Percentiles rank a stretch among this genome's conserved stretches.
Evolutionary conservation across 306 rosid genomes (phyloP).

Genomic region (Lathyrus oleraceus): DNA sequence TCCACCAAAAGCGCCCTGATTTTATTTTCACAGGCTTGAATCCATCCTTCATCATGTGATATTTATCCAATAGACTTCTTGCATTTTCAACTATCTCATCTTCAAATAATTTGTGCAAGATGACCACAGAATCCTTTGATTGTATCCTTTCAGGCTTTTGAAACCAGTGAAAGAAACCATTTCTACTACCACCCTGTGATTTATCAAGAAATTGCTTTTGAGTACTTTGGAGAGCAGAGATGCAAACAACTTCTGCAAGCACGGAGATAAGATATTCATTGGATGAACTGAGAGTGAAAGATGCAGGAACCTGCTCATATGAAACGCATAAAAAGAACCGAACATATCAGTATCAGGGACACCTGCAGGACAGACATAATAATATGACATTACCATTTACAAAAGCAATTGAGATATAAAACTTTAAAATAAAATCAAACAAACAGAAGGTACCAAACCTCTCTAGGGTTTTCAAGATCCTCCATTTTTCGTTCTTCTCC

Average conservation of each 20-base stretch:
- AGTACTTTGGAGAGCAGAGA: conserved; percentile 69
- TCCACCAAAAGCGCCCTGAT: conserved; percentile 63
- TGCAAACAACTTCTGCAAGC: conserved; percentile 83
- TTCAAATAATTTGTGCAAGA: conserved; percentile 65
- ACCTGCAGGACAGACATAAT: conserved; percentile 84
- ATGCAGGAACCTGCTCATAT: conserved; percentile 83
- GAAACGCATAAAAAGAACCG: conserved; percentile 90
- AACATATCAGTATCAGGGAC: conserved; percentile 83
- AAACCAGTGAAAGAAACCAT: conserved; percentile 62
- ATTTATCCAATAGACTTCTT: conserved; percentile 60
- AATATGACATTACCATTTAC: conserved; percentile 60
- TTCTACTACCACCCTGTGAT: conserved; percentile 43
- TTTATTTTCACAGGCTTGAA: conserved; percentile 44
- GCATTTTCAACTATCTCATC: conserved; percentile 83
- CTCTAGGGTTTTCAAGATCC: conserved; percentile 82
- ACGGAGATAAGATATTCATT: conserved; percentile 59
- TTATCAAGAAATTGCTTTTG: conserved; percentile 62
- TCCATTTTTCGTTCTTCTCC: conserved; percentile 80
- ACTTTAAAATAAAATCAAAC: conserved; percentile 7
- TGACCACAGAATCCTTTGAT: conserved; percentile 69
- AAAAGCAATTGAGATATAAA: conserved; percentile 31
- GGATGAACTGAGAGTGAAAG: conserved; percentile 68
- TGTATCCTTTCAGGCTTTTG: conserved; percentile 52
- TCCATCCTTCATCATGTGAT: conserved; percentile 48
- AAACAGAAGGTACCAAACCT: conserved; percentile 53